Percentiles rank a stretch among this genome's conserved stretches.
phyloP scores from a whole-genome alignment of 2,329 filamentous ascomycete genomes.

The Ophiostoma triangulosporum region DNA sequence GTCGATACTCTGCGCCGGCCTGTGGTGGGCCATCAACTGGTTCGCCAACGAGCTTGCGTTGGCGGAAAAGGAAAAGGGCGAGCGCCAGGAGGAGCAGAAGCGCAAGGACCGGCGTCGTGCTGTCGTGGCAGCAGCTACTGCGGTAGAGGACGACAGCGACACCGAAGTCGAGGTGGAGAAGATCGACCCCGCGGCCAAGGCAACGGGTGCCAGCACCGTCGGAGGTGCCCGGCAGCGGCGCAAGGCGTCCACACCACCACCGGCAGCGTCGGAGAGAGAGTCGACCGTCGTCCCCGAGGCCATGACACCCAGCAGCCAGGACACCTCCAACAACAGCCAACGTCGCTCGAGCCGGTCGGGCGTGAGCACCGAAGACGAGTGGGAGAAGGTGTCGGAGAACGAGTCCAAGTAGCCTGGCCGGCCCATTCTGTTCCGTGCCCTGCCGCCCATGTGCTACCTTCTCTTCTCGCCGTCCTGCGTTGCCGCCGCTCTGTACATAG shows the following conservation, averaged over 20 bases:
- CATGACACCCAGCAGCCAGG: slow-evolving; percentile 4
- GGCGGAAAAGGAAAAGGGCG: slow-evolving; percentile 24
- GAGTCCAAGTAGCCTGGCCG: slow-evolving; percentile 26
- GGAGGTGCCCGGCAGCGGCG: slow-evolving; percentile 8
- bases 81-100: slow-evolving; percentile 23
- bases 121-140: slow-evolving; percentile 15
- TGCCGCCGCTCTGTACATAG: not conserved
- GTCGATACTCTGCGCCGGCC: slow-evolving; percentile 60
- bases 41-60: slow-evolving; percentile 57
- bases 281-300: not conserved
- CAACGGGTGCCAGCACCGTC: slow-evolving; percentile 12
- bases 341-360: slow-evolving; percentile 34
- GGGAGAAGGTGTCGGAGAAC: slow-evolving; percentile 82
- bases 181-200: slow-evolving; percentile 17
- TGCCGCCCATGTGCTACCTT: not conserved
- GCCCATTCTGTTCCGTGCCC: not conserved
- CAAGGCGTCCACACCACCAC: not conserved
- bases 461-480: not conserved
- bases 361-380: slow-evolving; percentile 83
- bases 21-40: slow-evolving; percentile 97
- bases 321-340: slow-evolving; percentile 2
- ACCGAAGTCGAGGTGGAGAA: slow-evolving; percentile 35
- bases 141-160: slow-evolving; percentile 25
- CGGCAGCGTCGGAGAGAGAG: not conserved
- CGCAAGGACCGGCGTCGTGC: slow-evolving; percentile 7